phyloP scores from a whole-genome alignment of 2,329 filamentous ascomycete species.

The Pezicula neosporulosa region DNA sequence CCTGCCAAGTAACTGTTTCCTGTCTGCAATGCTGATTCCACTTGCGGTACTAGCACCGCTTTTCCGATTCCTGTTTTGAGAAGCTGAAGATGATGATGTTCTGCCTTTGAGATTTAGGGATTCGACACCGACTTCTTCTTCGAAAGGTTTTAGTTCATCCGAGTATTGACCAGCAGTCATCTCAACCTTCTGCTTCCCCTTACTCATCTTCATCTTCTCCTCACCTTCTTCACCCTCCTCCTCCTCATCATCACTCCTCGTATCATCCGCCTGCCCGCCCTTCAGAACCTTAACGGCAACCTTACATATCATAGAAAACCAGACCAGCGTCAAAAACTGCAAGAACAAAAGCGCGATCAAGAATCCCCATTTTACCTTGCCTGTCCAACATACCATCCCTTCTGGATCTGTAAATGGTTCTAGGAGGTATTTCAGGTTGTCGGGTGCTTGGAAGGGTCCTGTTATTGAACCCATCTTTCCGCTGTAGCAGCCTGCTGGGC shows the following conservation, averaged over 20 bases:
- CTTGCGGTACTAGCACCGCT: too few species aligned
- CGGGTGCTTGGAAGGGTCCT: slow-evolving; percentile 39
- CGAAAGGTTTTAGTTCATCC: too few species aligned
- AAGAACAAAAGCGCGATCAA: slow-evolving; percentile 69
- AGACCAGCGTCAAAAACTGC: slow-evolving; percentile 73
- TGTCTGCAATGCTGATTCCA: too few species aligned
- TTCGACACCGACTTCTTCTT: too few species aligned
- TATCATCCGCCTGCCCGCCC: slow-evolving; percentile 75
- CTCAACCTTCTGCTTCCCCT: too few species aligned
- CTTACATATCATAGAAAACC: slow-evolving; percentile 82
- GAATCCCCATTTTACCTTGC: slow-evolving; percentile 69
- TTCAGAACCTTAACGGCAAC: slow-evolving; percentile 76
- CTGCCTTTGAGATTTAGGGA: too few species aligned
- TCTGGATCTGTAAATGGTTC: slow-evolving; percentile 68
- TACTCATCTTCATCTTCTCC: too few species aligned
- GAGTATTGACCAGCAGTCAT: too few species aligned
- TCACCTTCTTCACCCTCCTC: slow-evolving; percentile 55
- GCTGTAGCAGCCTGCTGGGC: slow-evolving; percentile 63
- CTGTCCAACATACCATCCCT: slow-evolving; percentile 74
- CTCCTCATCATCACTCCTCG: slow-evolving; percentile 77
- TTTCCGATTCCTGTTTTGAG: too few species aligned
- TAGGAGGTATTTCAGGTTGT: slow-evolving; percentile 56
- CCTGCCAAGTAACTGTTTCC: too few species aligned
- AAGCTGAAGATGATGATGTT: too few species aligned
- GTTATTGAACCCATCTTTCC: slow-evolving; percentile 51